Evolutionary conservation across 1,139 yeast genomes (phyloP), one percentile per base, ranked within the genome.

Genomic region (Blastobotrys aristatus): DNA sequence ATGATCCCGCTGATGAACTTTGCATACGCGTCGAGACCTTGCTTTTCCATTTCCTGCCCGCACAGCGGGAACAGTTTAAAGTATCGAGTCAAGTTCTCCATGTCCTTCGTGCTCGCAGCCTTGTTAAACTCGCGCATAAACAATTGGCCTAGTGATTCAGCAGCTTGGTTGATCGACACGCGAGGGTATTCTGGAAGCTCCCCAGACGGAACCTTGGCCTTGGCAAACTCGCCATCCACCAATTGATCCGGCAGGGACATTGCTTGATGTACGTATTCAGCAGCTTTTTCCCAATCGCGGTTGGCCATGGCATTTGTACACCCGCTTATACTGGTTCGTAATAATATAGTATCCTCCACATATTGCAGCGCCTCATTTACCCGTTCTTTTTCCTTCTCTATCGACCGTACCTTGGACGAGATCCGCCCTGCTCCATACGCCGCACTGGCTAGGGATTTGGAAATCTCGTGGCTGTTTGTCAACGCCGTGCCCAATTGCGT

Each of bases 51-150:
- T 49, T 80, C 80, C 58, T 83, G 77, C 8, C 86, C 85, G 32
- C 94, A 83, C 50, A 89, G 71, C 3, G 99, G 99, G 65, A 92
- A 90, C 54, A 89, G 70, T 59, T 86, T 86, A 67, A 92, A 92
- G 62, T 79, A 86, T 48, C 80, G 73, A 0, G 97, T 87, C 49
- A 92, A 69, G 48, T 79, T 75, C 39, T 77, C 80, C 50, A 86
- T 86, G 59, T 88, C 80, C 51, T 79, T 79, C 0, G 70, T 67
- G 21, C 69, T 65, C 0, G 96, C 85, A 0, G 97, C 96, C 34
- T 73, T 74, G 40, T 74, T 74, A 64, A 92, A 92, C 55, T 81
- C 82, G 3, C 70, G 62, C 42, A 75, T 67, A 60, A 89, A 89
- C 2, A 80, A 68, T 1, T 64, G 64, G 2, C 79, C 80, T 50